These are phyloP conservation scores for Gleditsia sinensis DNA, from an alignment of 306 rosid genomes.

Conservation along the genomic window DNA sequence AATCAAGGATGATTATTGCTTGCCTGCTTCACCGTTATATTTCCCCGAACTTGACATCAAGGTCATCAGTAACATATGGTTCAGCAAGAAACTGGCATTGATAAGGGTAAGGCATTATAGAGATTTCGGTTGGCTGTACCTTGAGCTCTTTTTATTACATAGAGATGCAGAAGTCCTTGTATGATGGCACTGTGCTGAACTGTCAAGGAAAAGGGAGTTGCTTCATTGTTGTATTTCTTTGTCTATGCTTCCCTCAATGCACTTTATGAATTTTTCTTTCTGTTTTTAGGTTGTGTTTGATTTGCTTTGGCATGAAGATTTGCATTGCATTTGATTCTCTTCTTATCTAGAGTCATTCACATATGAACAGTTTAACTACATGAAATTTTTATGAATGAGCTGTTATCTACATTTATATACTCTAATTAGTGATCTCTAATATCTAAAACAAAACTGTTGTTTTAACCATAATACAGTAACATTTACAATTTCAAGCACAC, in stretches of 20 bases:
- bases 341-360: not conserved
- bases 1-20: not conserved
- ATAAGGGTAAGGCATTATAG: not conserved
- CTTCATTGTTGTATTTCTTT: not conserved
- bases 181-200: not conserved
- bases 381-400: too few species aligned
- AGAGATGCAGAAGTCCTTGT: not conserved
- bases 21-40: not conserved
- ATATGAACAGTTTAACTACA: not conserved
- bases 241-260: not conserved
- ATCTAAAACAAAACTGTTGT: too few species aligned
- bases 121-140: not conserved
- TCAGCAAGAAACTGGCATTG: constrained; percentile 1
- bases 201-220: not conserved
- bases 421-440: too few species aligned
- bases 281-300: not conserved
- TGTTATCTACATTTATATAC: too few species aligned
- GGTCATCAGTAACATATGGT: not conserved
- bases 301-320: not conserved
- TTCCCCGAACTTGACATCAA: not conserved
- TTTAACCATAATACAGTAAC: too few species aligned
- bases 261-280: not conserved
- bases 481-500: too few species aligned
- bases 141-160: not conserved
- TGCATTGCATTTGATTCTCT: not conserved